Conservation (phyloP, 106 monocot species). For the Dioscorea dumetorum region DNA sequence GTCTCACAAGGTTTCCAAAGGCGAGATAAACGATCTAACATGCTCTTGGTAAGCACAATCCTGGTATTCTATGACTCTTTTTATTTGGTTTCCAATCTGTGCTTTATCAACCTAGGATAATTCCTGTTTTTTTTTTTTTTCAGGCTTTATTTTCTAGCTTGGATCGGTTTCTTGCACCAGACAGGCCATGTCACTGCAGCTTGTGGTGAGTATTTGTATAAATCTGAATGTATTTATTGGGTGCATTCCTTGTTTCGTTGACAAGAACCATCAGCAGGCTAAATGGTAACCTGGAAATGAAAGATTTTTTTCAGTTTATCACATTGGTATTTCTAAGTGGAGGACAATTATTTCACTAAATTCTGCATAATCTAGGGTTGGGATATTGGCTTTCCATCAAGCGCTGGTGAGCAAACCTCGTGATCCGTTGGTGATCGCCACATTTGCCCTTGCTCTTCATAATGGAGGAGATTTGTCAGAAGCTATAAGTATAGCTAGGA, state of each 20-base stretch:
- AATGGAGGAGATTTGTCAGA: conserved; percentile 80
- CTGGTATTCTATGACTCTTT: too few species aligned
- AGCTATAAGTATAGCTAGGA: conserved; percentile 59
- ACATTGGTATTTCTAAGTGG: too few species aligned
- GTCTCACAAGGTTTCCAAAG: conserved; percentile 82
- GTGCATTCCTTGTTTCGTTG: too few species aligned
- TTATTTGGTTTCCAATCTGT: too few species aligned
- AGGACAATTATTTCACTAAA: too few species aligned
- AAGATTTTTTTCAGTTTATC: too few species aligned
- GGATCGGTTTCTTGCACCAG: conserved; percentile 72
- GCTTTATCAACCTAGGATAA: too few species aligned
- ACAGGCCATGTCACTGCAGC: conserved; percentile 75
- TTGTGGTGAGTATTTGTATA: conserved; percentile 56
- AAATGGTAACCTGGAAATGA: too few species aligned
- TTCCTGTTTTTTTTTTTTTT: conserved; percentile 2
- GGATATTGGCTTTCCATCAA: conserved; percentile 84
- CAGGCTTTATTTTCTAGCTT: conserved; percentile 81
- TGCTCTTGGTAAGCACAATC: conserved; percentile 67
- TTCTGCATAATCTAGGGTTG: conserved; percentile 36
- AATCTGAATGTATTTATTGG: background rate
- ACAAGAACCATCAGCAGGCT: too few species aligned
- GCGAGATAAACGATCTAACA: conserved; percentile 71
- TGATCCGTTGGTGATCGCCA: conserved; percentile 67
- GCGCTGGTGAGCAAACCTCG: conserved; percentile 46
- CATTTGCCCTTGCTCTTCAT: conserved; percentile 71